These are phyloP conservation scores for Populus nigra DNA, from an alignment of 345 rosid genomes.

Conservation along the genomic window DNA sequence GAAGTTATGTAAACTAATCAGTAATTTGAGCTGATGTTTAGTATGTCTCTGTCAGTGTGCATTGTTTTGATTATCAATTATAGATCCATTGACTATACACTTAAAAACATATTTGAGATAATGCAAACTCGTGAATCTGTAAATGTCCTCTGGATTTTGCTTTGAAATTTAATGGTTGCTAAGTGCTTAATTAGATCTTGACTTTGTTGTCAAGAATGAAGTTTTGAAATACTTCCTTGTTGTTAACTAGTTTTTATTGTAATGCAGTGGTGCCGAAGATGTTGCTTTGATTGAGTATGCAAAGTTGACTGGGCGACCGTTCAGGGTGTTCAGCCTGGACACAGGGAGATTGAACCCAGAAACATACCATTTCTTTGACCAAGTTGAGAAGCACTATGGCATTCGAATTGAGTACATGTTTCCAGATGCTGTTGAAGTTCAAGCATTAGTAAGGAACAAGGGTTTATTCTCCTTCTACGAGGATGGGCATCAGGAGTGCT, in stretches of 20 bases:
- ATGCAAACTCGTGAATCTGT: no score
- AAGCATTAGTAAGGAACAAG: slow-evolving; percentile 81
- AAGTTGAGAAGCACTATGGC: slow-evolving; percentile 73
- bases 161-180: no score
- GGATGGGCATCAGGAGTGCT: slow-evolving; percentile 97
- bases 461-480: slow-evolving; percentile 92
- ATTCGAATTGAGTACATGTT: slow-evolving; percentile 88
- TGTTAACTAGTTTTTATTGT: background rate
- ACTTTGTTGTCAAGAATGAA: no score
- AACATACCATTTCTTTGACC: slow-evolving; percentile 66
- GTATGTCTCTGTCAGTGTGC: no score
- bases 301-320: slow-evolving; percentile 70
- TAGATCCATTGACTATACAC: no score
- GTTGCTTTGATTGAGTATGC: slow-evolving; percentile 95
- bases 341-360: slow-evolving; percentile 92
- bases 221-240: no score
- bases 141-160: no score
- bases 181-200: no score
- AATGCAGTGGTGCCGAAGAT: slow-evolving; percentile 93
- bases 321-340: slow-evolving; percentile 87
- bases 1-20: no score
- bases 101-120: no score
- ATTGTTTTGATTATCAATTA: no score
- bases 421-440: slow-evolving; percentile 94
- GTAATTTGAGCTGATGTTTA: no score